Conservation (phyloP, 2,329 filamentous ascomycete genomes). For the Fusarium drepaniforme region DNA sequence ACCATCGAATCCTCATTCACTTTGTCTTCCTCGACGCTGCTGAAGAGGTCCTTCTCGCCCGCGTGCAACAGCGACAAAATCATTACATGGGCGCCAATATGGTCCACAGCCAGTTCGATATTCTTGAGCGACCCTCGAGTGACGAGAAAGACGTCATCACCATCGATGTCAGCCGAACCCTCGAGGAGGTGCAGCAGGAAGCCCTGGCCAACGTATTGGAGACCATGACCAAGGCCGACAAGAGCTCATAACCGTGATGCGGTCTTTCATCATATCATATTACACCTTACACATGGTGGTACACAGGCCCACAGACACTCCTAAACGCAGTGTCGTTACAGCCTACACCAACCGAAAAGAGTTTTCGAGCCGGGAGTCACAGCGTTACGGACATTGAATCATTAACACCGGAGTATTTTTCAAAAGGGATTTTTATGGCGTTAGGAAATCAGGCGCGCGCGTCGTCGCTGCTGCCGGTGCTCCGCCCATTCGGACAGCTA, state of each 20-base stretch:
- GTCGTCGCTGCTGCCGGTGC: constrained; percentile 12
- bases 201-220: constrained; percentile 69
- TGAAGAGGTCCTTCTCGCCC: constrained; percentile 79
- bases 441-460: constrained; percentile 17
- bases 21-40: constrained; percentile 91
- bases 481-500: constrained; percentile 31
- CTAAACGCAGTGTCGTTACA: constrained; percentile 7
- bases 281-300: background rate
- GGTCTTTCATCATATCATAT: background rate
- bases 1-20: constrained; percentile 81
- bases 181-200: constrained; percentile 71
- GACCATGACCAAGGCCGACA: constrained; percentile 56
- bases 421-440: constrained; percentile 26
- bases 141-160: constrained; percentile 80
- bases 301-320: background rate
- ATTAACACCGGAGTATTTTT: constrained; percentile 27
- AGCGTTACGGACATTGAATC: constrained; percentile 40
- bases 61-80: constrained; percentile 79
- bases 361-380: constrained; percentile 42
- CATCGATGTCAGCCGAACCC: constrained; percentile 73
- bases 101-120: constrained; percentile 92
- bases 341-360: constrained; percentile 25
- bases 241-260: constrained; percentile 30
- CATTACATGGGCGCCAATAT: constrained; percentile 98
- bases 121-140: constrained; percentile 82